A percentile compares a stretch with the other conserved stretches of the same genome.
Evolutionary conservation across 2,329 filamentous ascomycete species (phyloP).

Genomic region (Curvularia sp.): DNA sequence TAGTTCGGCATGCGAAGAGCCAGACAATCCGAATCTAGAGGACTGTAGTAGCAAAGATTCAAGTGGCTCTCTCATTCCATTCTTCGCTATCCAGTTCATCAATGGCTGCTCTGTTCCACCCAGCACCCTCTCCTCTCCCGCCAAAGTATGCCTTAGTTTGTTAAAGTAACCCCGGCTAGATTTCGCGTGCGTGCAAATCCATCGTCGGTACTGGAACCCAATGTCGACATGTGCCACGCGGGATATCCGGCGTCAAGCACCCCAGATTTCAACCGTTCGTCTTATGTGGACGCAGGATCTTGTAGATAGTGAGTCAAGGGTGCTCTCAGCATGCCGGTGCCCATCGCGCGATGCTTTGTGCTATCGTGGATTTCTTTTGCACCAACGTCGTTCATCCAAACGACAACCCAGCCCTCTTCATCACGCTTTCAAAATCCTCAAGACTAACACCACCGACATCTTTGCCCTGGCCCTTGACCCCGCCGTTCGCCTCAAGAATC

Average conservation of each 20-base stretch:
- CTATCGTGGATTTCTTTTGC: background rate
- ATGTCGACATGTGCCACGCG: background rate
- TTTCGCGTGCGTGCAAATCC: background rate
- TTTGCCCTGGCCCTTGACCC: conserved; percentile 63
- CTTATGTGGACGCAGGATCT: background rate
- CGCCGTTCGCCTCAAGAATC: conserved; percentile 92
- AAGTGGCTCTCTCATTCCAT: background rate
- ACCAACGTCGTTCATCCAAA: conserved; percentile 66
- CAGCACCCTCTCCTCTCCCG: background rate
- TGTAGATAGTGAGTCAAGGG: too few relatives aligned
- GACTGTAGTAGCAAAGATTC: background rate
- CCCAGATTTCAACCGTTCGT: background rate
- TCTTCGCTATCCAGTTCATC: background rate
- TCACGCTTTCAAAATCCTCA: conserved; percentile 85
- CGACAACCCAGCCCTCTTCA: conserved; percentile 77
- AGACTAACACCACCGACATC: conserved; percentile 70
- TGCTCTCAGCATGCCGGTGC: background rate
- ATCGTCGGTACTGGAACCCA: background rate
- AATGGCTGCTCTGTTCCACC: background rate
- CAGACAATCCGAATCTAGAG: background rate
- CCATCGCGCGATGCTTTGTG: background rate
- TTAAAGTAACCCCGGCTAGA: background rate
- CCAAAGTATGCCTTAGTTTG: background rate
- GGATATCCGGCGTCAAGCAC: background rate
- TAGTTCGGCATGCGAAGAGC: background rate